phyloP scores from a whole-genome alignment of 139 green algal species.

The Pycnococcus provasolii region DNA sequence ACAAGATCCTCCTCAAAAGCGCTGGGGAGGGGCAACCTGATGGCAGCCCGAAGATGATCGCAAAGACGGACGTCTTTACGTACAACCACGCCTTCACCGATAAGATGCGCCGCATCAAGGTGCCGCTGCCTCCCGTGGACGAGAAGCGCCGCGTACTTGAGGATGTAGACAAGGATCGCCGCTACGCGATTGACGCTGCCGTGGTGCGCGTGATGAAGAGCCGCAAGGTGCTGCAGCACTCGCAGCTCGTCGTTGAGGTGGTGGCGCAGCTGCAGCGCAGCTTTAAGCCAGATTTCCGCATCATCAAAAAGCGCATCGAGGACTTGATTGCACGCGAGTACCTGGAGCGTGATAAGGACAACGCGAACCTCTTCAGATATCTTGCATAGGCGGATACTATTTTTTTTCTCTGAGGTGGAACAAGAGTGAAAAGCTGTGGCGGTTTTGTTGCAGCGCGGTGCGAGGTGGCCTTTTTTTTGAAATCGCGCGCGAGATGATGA shows the following conservation, averaged over 20 bases:
- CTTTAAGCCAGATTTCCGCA: slow-evolving; percentile 94
- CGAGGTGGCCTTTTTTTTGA: too few species aligned
- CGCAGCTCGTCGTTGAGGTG: slow-evolving; percentile 89
- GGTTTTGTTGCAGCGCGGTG: background rate
- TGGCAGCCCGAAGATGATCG: slow-evolving; percentile 43
- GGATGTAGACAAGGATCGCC: slow-evolving; percentile 87
- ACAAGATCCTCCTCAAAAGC: slow-evolving; percentile 78
- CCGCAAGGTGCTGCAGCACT: slow-evolving; percentile 74
- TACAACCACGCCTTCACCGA: slow-evolving; percentile 83
- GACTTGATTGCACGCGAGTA: slow-evolving; percentile 90
- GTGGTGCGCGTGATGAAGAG: slow-evolving; percentile 85
- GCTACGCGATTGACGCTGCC: slow-evolving; percentile 73
- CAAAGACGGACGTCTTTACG: slow-evolving; percentile 71
- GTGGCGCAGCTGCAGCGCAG: slow-evolving; percentile 87
- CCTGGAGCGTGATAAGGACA: slow-evolving; percentile 70
- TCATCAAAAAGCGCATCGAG: slow-evolving; percentile 96
- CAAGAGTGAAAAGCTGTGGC: background rate
- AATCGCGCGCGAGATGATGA: too few species aligned
- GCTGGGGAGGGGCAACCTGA: slow-evolving; percentile 13
- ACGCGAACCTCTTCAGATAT: slow-evolving; percentile 64
- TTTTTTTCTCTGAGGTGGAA: background rate
- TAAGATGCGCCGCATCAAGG: slow-evolving; percentile 78
- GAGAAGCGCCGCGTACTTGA: slow-evolving; percentile 91
- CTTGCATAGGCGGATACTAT: slow-evolving; percentile 34
- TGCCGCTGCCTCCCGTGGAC: slow-evolving; percentile 62